Conservation (phyloP, 2,329 filamentous ascomycete genomes). For the Boeremia exigua region DNA sequence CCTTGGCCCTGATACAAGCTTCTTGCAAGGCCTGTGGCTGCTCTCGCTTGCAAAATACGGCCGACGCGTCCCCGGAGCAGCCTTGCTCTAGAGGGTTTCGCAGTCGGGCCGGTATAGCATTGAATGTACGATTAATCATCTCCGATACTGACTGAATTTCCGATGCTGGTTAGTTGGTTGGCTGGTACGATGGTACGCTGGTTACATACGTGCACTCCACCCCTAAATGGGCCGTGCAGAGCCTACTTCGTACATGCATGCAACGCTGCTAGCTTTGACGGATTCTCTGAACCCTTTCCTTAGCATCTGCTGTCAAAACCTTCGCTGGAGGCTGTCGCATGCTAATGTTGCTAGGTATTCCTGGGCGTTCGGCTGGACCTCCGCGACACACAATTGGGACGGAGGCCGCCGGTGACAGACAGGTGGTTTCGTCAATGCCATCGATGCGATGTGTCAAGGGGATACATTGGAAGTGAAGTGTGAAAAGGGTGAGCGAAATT, state of each 20-base stretch:
- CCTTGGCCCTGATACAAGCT: not conserved
- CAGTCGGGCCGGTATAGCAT: conserved; percentile 3
- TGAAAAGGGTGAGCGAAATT: not conserved
- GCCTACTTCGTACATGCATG: not conserved
- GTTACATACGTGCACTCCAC: not conserved
- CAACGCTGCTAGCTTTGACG: conserved; percentile 6
- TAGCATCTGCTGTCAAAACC: conserved; percentile 13
- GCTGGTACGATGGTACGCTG: not conserved
- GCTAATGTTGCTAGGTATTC: not conserved
- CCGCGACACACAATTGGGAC: conserved; percentile 3
- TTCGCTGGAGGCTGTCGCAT: not conserved
- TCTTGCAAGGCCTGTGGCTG: not conserved
- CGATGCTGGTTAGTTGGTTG: not conserved
- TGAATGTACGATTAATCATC: not conserved
- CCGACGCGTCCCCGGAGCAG: not conserved
- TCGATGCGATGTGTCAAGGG: not conserved
- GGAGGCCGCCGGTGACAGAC: not conserved
- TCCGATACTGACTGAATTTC: not conserved
- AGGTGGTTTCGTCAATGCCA: not conserved
- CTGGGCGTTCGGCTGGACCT: not conserved
- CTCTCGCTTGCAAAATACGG: conserved; percentile 1
- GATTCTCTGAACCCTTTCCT: not conserved
- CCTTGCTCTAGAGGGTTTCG: not conserved
- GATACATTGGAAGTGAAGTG: not conserved
- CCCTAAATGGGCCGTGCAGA: not conserved